Percentiles rank a stretch among this genome's conserved stretches.
phyloP scores from a whole-genome alignment of 768 basidiomycete genomes.

The Amanita brunnescens region DNA sequence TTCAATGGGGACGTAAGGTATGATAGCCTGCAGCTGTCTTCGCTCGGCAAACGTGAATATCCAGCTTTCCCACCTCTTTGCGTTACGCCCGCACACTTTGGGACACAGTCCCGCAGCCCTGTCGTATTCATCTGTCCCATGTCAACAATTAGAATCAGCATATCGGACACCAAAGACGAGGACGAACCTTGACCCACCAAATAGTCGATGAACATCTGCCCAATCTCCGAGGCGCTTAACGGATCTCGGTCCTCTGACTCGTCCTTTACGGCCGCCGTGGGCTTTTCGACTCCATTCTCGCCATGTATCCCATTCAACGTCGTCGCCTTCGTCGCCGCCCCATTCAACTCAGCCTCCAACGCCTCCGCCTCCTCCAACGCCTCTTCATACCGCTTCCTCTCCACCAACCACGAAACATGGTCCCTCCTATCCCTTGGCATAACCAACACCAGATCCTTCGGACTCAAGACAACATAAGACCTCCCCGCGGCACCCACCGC shows the following conservation, averaged over 20 bases:
- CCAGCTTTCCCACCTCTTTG: slow-evolving; percentile 91
- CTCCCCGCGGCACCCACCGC: slow-evolving; percentile 27
- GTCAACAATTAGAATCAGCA: neutral
- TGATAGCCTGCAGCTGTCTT: slow-evolving; percentile 77
- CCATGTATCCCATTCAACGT: slow-evolving; percentile 2
- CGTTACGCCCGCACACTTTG: slow-evolving; percentile 75
- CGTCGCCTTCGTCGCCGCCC: neutral
- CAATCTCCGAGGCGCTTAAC: slow-evolving; percentile 61
- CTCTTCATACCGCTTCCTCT: slow-evolving; percentile 79
- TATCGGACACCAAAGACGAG: neutral
- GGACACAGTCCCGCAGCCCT: slow-evolving; percentile 71
- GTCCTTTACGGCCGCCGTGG: neutral
- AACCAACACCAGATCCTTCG: slow-evolving; percentile 82
- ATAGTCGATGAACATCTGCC: slow-evolving; percentile 79
- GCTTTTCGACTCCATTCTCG: neutral
- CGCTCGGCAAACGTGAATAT: slow-evolving; percentile 85
- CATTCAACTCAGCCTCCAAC: slow-evolving; percentile 29
- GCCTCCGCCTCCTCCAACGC: slow-evolving; percentile 76
- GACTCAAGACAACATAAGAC: slow-evolving; percentile 79
- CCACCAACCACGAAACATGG: slow-evolving; percentile 88
- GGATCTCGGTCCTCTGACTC: slow-evolving; percentile 25
- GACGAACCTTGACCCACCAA: slow-evolving; percentile 69
- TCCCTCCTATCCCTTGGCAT: slow-evolving; percentile 81
- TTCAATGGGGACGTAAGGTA: slow-evolving; percentile 82
- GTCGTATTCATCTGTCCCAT: neutral